phyloP scores from a whole-genome alignment of 441 rosid genomes.

The Gossypium aridum region DNA sequence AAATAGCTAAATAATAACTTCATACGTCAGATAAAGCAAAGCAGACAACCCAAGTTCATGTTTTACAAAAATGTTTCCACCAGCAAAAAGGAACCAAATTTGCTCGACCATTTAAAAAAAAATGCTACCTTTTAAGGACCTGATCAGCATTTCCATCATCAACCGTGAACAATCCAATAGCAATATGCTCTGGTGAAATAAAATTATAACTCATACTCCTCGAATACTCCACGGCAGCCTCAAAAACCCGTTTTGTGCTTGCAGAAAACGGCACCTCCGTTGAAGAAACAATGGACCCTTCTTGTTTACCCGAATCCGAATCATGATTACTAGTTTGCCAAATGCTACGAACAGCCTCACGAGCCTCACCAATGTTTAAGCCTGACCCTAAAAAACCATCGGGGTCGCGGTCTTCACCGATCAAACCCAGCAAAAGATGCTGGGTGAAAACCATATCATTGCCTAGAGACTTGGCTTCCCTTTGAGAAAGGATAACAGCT shows the following conservation, averaged over 20 bases:
- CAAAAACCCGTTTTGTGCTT: conserved; percentile 74
- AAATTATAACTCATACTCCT: conserved; percentile 69
- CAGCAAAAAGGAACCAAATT: not conserved
- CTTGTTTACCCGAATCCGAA: conserved; percentile 11
- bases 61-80: not conserved
- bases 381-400: conserved; percentile 72
- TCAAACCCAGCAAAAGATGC: conserved; percentile 69
- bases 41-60: not conserved
- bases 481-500: conserved; percentile 67
- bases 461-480: conserved; percentile 61
- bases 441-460: conserved; percentile 72
- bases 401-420: conserved; percentile 70
- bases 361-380: conserved; percentile 51
- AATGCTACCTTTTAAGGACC: conserved; percentile 60
- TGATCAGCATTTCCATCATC: conserved; percentile 87
- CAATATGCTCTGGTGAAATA: conserved; percentile 84
- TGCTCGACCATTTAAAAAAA: not conserved
- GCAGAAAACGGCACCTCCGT: conserved; percentile 69
- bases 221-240: conserved; percentile 94
- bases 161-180: conserved; percentile 72
- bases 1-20: not conserved
- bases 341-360: conserved; percentile 55
- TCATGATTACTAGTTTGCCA: conserved; percentile 39
- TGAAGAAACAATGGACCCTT: conserved; percentile 22
- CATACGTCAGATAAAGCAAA: not conserved